These are phyloP conservation scores for Acacia melanoxylon DNA, from an alignment of 306 rosid genomes.

Conservation along the genomic window DNA sequence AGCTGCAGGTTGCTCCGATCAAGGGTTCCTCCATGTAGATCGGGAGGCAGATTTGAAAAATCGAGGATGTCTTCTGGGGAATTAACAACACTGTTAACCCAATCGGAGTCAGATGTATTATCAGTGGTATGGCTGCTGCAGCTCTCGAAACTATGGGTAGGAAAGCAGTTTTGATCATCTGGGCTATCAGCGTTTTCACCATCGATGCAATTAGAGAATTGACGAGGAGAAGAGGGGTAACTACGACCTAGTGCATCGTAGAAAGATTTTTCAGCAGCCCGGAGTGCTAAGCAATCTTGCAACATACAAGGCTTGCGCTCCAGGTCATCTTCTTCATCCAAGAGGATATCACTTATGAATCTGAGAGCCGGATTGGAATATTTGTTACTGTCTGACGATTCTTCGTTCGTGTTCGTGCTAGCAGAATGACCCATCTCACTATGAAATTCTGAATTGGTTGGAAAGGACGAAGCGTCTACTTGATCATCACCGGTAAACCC, in stretches of 20 bases:
- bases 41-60: conserved; percentile 21
- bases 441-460: conserved; percentile 28
- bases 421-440: conserved; percentile 34
- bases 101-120: conserved; percentile 36
- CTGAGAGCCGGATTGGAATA: conserved; percentile 59
- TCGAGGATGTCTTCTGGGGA: conserved; percentile 24
- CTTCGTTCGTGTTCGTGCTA: conserved; percentile 34
- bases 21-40: conserved; percentile 29
- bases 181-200: conserved; percentile 8
- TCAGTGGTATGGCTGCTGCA: conserved; percentile 41
- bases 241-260: conserved; percentile 66
- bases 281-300: conserved; percentile 73
- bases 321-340: conserved; percentile 79
- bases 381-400: conserved; percentile 51
- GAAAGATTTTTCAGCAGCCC: conserved; percentile 80
- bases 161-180: conserved; percentile 29
- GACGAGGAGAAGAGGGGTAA: conserved; percentile 48
- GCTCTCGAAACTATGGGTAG: conserved; percentile 33
- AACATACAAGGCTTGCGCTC: conserved; percentile 78
- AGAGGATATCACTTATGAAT: conserved; percentile 68
- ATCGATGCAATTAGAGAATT: conserved; percentile 15
- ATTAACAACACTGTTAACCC: conserved; percentile 31
- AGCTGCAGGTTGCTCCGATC: neutral
- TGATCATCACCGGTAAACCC: conserved; percentile 36
- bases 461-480: conserved; percentile 21